Conservation (phyloP, 2,329 filamentous ascomycete genomes). For the Curvularia verruculosa region DNA sequence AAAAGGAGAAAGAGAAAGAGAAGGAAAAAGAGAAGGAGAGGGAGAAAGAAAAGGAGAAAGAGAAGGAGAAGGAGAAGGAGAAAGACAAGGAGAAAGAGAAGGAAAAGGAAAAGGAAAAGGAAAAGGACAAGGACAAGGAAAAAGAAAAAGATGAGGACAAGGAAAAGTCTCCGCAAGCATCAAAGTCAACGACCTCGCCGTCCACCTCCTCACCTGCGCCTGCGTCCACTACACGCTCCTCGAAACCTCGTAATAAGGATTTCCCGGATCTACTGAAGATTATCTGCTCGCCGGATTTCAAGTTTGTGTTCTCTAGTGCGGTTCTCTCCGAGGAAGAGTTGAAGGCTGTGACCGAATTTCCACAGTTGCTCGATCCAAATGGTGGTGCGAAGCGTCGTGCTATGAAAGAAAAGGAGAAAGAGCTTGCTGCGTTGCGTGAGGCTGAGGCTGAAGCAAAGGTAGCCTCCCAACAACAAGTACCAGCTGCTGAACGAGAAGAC, state of each 20-base stretch:
- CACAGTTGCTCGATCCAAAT: constrained; percentile 80
- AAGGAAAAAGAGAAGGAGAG: constrained; percentile 33
- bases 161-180: constrained; percentile 34
- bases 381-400: constrained; percentile 82
- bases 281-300: constrained; percentile 54
- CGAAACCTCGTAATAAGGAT: constrained; percentile 30
- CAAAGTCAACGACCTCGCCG: constrained; percentile 36
- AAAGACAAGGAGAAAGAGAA: constrained; percentile 31
- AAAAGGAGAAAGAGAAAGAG: constrained; percentile 31
- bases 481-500: constrained; percentile 65
- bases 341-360: constrained; percentile 63
- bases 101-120: constrained; percentile 32
- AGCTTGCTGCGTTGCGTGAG: constrained; percentile 55
- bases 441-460: constrained; percentile 61
- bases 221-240: constrained; percentile 18
- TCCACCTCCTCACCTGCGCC: constrained; percentile 24
- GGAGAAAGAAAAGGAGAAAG: constrained; percentile 27
- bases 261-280: constrained; percentile 50
- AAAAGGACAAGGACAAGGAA: constrained; percentile 30
- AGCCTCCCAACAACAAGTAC: constrained; percentile 45
- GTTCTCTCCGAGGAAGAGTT: constrained; percentile 54
- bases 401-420: constrained; percentile 71
- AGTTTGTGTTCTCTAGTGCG: constrained; percentile 59
- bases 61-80: constrained; percentile 25
- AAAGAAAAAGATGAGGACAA: constrained; percentile 14